These are phyloP conservation scores for Hanseniaspora nectarophila DNA, from an alignment of 805 yeast species.

Conservation along the genomic window DNA sequence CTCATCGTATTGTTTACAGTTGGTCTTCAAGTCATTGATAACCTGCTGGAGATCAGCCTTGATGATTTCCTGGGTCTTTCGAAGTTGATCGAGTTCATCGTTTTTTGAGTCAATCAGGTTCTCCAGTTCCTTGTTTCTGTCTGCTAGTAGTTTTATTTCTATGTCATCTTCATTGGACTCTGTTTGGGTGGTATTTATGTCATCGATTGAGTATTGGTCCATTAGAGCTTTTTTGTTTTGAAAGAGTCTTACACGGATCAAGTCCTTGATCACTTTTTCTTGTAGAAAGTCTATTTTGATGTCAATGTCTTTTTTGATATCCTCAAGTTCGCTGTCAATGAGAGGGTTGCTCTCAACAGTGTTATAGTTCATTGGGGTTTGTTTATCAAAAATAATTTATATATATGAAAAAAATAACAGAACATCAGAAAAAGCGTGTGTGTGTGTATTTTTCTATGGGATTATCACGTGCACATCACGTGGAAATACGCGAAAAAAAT, in stretches of 20 bases:
- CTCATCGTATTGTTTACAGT: slow-evolving; percentile 2
- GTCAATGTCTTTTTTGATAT: slow-evolving; percentile 10
- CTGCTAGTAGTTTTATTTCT: neutral
- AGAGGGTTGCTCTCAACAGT: neutral
- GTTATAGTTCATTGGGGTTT: neutral
- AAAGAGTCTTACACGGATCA: slow-evolving; percentile 5
- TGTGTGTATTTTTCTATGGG: no score
- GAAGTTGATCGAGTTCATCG: slow-evolving; percentile 18
- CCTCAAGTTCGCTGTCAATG: slow-evolving; percentile 9
- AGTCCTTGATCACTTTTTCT: slow-evolving; percentile 8
- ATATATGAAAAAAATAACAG: no score
- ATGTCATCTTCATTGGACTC: neutral
- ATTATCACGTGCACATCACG: no score
- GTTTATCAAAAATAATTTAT: neutral
- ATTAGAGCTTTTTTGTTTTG: neutral
- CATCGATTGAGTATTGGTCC: neutral
- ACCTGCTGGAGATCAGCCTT: slow-evolving; percentile 17
- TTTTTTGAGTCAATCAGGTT: slow-evolving; percentile 31
- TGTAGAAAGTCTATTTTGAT: slow-evolving; percentile 1
- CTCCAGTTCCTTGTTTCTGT: slow-evolving; percentile 8
- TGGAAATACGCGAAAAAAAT: no score
- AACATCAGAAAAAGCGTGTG: no score
- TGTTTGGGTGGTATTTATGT: neutral
- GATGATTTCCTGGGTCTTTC: slow-evolving; percentile 17
- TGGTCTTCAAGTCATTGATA: neutral